Percentiles rank a stretch among this genome's conserved stretches.
These are phyloP conservation scores for Pseudogymnoascus sp. DNA, from an alignment of 2,329 filamentous ascomycete genomes.

Conservation along the genomic window DNA sequence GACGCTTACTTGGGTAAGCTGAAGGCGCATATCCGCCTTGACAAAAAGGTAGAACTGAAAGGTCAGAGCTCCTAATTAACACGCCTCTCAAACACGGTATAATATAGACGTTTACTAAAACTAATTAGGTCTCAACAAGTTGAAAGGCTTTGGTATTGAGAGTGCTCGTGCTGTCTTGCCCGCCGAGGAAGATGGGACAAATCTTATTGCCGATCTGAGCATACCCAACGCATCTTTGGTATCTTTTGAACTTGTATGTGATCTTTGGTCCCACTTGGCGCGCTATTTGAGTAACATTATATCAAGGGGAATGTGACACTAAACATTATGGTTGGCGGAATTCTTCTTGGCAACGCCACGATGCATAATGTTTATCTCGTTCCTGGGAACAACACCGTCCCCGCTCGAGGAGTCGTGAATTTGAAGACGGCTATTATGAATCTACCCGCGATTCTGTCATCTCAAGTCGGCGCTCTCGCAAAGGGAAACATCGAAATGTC, in stretches of 20 bases:
- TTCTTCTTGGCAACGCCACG: slow-evolving; percentile 33
- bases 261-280: background rate
- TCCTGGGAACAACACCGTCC: slow-evolving; percentile 36
- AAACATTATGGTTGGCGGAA: slow-evolving; percentile 34
- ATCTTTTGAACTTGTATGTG: background rate
- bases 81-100: background rate
- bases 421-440: slow-evolving; percentile 36
- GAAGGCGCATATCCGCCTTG: slow-evolving; percentile 29
- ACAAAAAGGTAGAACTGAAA: slow-evolving; percentile 30
- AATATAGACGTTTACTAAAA: background rate
- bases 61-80: slow-evolving; percentile 21
- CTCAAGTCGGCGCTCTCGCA: slow-evolving; percentile 31
- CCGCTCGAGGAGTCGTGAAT: slow-evolving; percentile 35
- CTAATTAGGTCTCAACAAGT: slow-evolving; percentile 16
- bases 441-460: slow-evolving; percentile 32
- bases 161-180: slow-evolving; percentile 16
- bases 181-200: slow-evolving; percentile 19
- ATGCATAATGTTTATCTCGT: slow-evolving; percentile 34
- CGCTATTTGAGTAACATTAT: background rate
- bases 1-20: slow-evolving; percentile 14
- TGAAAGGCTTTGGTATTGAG: slow-evolving; percentile 17
- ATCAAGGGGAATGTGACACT: slow-evolving; percentile 36
- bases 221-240: background rate
- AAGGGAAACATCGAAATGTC: slow-evolving; percentile 36
- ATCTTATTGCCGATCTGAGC: slow-evolving; percentile 14